Evolutionary conservation across 169 alveolate genomes (phyloP), one percentile per base, ranked within the genome.

Genomic region (Cyclospora cayetanensis): DNA sequence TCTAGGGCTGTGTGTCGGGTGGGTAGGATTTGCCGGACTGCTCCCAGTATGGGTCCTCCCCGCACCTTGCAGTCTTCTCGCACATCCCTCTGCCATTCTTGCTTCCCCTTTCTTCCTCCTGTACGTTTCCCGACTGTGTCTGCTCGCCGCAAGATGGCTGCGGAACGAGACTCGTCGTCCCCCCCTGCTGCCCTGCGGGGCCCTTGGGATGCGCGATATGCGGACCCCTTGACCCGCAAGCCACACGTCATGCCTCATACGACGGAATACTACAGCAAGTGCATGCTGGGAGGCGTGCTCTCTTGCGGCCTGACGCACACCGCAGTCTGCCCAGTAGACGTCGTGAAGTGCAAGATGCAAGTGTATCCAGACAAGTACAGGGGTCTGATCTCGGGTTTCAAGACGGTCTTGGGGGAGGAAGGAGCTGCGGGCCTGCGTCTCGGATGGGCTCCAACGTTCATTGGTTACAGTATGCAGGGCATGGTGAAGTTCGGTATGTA

Each of bases 271-370:
- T 98, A 98, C 95, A 82, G 95, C 46, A 98, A 98, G 91, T 98
- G 99, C 94, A 97, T 98, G 99, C 83, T 98, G 70, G 99, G 99
- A 34, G 99, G 99, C 2, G 93, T 97, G 79, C 91, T 99, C 68
- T 97, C 99, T 65, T 99, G 99, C 94, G 99, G 99, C 5, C 90
- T 98, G 50, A 99, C 99, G 7, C 99, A 99, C 95, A 97, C 99
- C 43, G 95, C 97, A 39, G 98, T 98, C 27, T 96, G 97, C 42
- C 99, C 99, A 37, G 96, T 99, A 34, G 99, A 99, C 94, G 98
- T 98, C 77, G 97, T 99, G 60, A 99, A 99, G 93, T 98, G 99
- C 96, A 95, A 98, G 72, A 98, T 97, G 93, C 99, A 99, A 95
- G 98, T 98, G 39, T 93, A 97, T 93, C 99, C 99, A 1, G 93